Percentiles rank a stretch among this genome's conserved stretches.
phyloP scores from a whole-genome alignment of 768 basidiomycete genomes.

The Zangia roseola region DNA sequence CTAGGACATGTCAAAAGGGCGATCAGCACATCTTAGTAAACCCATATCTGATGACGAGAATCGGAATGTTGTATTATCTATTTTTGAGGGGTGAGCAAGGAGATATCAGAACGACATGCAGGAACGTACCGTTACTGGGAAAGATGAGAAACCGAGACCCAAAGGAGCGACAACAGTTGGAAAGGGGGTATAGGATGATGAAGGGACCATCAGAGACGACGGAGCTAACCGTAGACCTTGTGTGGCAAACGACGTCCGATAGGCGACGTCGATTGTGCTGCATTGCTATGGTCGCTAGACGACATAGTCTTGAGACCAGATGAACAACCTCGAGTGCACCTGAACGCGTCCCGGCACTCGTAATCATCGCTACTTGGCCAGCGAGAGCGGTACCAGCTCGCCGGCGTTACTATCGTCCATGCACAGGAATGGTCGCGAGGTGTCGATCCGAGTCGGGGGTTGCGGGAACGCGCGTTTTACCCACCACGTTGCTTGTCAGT shows the following conservation, averaged over 20 bases:
- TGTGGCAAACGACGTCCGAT: neutral
- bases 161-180: neutral
- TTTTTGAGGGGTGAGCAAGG: too few relatives aligned
- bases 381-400: neutral
- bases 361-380: neutral
- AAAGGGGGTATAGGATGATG: constrained; percentile 12
- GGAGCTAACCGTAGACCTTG: neutral
- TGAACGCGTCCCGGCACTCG: neutral
- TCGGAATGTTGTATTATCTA: too few relatives aligned
- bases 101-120: too few relatives aligned
- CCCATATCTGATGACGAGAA: too few relatives aligned
- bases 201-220: neutral
- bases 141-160: neutral
- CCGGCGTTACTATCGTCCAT: neutral
- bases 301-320: neutral
- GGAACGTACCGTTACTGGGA: neutral
- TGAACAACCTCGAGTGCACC: neutral
- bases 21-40: too few relatives aligned
- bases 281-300: neutral
- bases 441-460: neutral
- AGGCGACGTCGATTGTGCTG: neutral
- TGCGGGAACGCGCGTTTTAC: neutral
- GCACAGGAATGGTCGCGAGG: neutral
- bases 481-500: neutral
- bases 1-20: too few relatives aligned